Base-by-base conservation (phyloP, 345 rosid genomes). In the Aurinia saxatilis region DNA sequence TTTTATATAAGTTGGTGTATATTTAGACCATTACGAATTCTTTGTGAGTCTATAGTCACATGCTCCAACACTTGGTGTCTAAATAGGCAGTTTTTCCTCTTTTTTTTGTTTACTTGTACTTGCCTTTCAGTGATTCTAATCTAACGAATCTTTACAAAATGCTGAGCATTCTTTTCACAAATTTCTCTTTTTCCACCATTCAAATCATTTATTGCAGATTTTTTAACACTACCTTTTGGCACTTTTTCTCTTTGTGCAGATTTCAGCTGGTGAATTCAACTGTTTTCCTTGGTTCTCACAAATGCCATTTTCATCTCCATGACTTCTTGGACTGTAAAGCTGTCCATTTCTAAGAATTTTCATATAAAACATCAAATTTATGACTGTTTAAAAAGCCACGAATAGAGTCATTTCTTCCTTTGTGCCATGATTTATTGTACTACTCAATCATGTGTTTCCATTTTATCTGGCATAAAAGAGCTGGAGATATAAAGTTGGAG, bases 111-210 rank as follows among this genome's bases (percentile, higher is more conserved):
- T n/a, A n/a, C n/a, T n/a, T n/a, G n/a, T 90, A 93, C 81, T 93
- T 93, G 82, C 99, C 99, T 80, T 93, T 93, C 11, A 97, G 90
- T 75, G 99, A 93, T 81, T 66, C 95, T 79, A 93, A 85, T 93
- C 82, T 93, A 49, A 79, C 87, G 79, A 87, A 78, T 84, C 96
- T 93, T 52, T 93, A 93, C 72, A 90, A 84, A 57, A 93, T 84
- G 77, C 97, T 93, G 84, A 84, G 97, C 79, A 60, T 48, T 25
- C 19, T 38, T 17, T 70, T 66, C 13, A 41, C 38, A 41, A 57
- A 45, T 50, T n/a, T 49, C 50, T 45, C 42, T 23, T 11, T 13
- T 40, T 21, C 25, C 25, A 21, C 25, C 25, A 21, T 1, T 21
- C 25, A 21, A 21, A 21, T 21, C 25, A 21, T 4, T 21, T 21